Percentiles rank a stretch among this genome's conserved stretches.
Evolutionary conservation across 1,284 basidiomycete genomes (phyloP).

Genomic region (Melanopsichium pennsylvanicum): DNA sequence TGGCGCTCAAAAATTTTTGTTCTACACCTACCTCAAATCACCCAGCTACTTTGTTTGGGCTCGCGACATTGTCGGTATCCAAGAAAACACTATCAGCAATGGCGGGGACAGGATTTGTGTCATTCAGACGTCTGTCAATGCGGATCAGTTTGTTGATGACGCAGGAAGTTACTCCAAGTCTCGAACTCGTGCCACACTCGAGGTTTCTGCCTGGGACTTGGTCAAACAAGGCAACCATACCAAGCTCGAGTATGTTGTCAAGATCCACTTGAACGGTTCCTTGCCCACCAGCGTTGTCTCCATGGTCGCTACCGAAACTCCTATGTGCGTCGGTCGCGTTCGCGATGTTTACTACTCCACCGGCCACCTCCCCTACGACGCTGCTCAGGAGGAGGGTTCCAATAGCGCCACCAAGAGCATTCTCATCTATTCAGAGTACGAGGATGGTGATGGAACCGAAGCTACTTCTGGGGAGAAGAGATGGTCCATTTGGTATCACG

Average conservation of each 20-base stretch:
- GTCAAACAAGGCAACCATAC: slow-evolving; percentile 47
- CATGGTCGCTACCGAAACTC: slow-evolving; percentile 56
- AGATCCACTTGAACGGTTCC: slow-evolving; percentile 57
- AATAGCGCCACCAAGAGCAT: slow-evolving; percentile 19
- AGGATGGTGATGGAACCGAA: slow-evolving; percentile 52
- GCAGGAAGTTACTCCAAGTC: slow-evolving; percentile 53
- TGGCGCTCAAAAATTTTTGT: slow-evolving; percentile 27
- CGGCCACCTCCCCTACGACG: slow-evolving; percentile 53
- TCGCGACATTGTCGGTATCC: slow-evolving; percentile 58
- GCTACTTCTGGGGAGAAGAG: slow-evolving; percentile 41
- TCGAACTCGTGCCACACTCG: slow-evolving; percentile 56
- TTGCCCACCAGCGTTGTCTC: slow-evolving; percentile 55
- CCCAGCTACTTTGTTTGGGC: slow-evolving; percentile 62
- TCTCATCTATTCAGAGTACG: slow-evolving; percentile 44
- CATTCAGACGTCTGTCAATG: slow-evolving; percentile 50
- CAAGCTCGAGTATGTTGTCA: slow-evolving; percentile 58
- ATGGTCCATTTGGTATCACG: slow-evolving; percentile 53
- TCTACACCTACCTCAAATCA: slow-evolving; percentile 59
- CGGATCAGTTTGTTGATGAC: slow-evolving; percentile 56
- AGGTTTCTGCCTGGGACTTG: slow-evolving; percentile 53
- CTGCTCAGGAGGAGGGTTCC: slow-evolving; percentile 20
- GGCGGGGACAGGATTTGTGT: slow-evolving; percentile 38
- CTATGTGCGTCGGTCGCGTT: slow-evolving; percentile 58
- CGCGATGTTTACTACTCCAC: slow-evolving; percentile 51
- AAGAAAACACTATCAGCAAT: slow-evolving; percentile 44